Conservation (phyloP, 75 land plant genomes). For the Sequoia sempervirens region DNA sequence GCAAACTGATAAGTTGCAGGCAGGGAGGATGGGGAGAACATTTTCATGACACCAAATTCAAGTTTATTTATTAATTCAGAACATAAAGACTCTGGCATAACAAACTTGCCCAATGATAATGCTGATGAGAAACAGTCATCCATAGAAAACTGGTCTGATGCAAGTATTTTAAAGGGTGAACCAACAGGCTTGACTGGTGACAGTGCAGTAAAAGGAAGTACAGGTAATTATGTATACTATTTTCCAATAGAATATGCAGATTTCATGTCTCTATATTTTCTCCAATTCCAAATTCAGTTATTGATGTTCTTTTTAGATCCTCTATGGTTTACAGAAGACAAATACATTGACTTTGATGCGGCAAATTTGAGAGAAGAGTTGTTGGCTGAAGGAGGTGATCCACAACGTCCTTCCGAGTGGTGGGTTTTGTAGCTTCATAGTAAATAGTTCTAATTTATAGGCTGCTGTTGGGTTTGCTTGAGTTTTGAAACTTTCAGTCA, state of each 20-base stretch:
- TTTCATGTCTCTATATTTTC: background rate
- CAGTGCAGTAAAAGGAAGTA: background rate
- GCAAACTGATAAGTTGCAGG: background rate
- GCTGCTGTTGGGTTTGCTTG: background rate
- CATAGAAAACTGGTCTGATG: background rate
- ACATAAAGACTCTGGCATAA: background rate
- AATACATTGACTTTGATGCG: background rate
- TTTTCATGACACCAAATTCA: background rate
- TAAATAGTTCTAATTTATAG: background rate
- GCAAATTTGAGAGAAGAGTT: background rate
- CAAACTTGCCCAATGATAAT: background rate
- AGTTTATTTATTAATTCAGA: background rate
- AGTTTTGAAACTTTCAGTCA: background rate
- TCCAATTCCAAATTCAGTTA: background rate
- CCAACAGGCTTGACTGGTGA: background rate
- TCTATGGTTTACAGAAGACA: background rate
- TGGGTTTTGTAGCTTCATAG: background rate
- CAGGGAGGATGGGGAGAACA: background rate
- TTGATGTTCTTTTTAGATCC: background rate
- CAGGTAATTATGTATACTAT: background rate
- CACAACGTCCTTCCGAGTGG: background rate
- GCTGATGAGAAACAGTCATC: background rate
- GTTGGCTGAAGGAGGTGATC: conserved; percentile 1
- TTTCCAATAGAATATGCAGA: background rate
- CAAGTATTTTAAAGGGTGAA: background rate